Conservation (phyloP, 371 early-diverging fungal species). For the Lichtheimia ornata region DNA sequence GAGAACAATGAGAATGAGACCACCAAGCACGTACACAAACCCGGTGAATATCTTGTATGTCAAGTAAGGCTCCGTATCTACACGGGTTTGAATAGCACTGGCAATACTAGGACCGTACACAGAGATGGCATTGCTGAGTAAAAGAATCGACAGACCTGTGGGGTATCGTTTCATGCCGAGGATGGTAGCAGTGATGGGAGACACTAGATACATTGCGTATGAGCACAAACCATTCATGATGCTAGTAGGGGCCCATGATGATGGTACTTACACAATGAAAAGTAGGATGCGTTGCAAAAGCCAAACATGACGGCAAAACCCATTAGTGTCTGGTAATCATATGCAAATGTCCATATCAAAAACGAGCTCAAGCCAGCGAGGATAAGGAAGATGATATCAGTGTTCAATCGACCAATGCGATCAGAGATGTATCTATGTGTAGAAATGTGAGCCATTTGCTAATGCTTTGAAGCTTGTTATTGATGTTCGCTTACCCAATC, state of each 20-base stretch:
- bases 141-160: conserved; percentile 35
- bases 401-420: conserved; percentile 47
- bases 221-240: too few species aligned
- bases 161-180: conserved; percentile 42
- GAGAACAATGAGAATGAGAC: conserved; percentile 26
- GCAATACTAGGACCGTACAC: conserved; percentile 39
- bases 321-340: conserved; percentile 37
- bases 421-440: conserved; percentile 30
- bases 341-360: conserved; percentile 58
- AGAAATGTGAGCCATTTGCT: not conserved
- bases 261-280: conserved; percentile 29
- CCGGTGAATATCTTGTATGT: conserved; percentile 41
- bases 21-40: conserved; percentile 25
- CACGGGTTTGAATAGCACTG: conserved; percentile 35
- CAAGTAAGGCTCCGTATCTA: conserved; percentile 25
- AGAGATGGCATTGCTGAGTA: conserved; percentile 31
- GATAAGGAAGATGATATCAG: conserved; percentile 29
- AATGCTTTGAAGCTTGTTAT: not conserved
- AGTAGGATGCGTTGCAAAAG: conserved; percentile 40
- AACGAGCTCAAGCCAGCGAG: conserved; percentile 36
- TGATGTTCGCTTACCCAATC: conserved; percentile 24
- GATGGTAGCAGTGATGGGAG: conserved; percentile 35
- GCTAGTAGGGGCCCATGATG: too few species aligned
- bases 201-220: conserved; percentile 19
- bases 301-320: conserved; percentile 46